Percentiles rank a stretch among this genome's conserved stretches.
These are phyloP conservation scores for Wallacemonas sp. DNA, from an alignment of 208 protist species.

Conservation along the genomic window DNA sequence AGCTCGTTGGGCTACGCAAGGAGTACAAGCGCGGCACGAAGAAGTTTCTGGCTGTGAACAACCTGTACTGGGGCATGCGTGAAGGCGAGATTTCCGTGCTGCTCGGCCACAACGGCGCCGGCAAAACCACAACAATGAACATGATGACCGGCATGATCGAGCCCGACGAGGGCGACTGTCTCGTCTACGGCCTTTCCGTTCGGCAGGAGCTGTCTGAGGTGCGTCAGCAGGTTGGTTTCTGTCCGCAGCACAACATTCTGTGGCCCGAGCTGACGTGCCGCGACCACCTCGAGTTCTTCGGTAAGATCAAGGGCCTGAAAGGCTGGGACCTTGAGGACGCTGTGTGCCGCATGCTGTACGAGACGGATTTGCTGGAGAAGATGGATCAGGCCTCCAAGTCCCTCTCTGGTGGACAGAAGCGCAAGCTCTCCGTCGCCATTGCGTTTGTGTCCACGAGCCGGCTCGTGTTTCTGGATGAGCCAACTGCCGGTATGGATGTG, in stretches of 20 bases:
- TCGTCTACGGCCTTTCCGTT: conserved; percentile 28
- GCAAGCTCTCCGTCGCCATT: conserved; percentile 60
- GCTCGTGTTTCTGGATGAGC: conserved; percentile 74
- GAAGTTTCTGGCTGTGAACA: conserved; percentile 63
- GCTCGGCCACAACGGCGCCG: conserved; percentile 47
- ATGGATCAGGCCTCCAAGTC: conserved; percentile 14
- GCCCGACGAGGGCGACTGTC: conserved; percentile 37
- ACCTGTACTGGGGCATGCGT: conserved; percentile 69
- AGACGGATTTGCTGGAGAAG: conserved; percentile 37
- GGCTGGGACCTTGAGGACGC: conserved; percentile 20
- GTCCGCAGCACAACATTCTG: conserved; percentile 91
- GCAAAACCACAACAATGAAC: conserved; percentile 41
- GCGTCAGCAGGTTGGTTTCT: conserved; percentile 82
- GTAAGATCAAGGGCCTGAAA: conserved; percentile 80
- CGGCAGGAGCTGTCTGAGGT: conserved; percentile 21
- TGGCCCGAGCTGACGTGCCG: conserved; percentile 79
- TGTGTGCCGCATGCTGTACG: conserved; percentile 23
- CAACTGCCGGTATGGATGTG: conserved; percentile 75
- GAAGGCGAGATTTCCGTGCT: conserved; percentile 69
- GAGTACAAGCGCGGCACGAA: conserved; percentile 35
- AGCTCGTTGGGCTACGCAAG: conserved; percentile 36
- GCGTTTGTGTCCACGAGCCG: conserved; percentile 43
- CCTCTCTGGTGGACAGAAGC: conserved; percentile 46
- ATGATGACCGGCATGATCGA: conserved; percentile 52
- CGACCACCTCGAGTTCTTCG: conserved; percentile 88